These are phyloP conservation scores for Exophiala alcalophila DNA, from an alignment of 2,329 filamentous ascomycete genomes.

Conservation along the genomic window DNA sequence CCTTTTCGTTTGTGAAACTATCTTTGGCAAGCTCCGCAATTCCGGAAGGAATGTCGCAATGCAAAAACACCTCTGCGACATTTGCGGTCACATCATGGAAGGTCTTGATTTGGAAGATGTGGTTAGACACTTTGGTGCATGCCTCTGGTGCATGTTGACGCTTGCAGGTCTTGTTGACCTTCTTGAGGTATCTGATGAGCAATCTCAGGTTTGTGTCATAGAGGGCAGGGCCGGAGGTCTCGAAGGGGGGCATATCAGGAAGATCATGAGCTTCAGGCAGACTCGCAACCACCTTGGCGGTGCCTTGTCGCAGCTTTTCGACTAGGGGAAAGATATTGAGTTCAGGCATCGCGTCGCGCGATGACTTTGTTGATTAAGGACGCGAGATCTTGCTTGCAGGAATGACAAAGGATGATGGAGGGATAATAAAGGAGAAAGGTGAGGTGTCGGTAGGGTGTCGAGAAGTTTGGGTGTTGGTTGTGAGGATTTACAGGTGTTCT, in stretches of 20 bases:
- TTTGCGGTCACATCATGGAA: conserved; percentile 2
- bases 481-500: too few species aligned
- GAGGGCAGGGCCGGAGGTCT: too few species aligned
- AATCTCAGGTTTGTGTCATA: conserved; percentile 6
- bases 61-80: neutral
- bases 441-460: too few species aligned
- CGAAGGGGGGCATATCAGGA: too few species aligned
- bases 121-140: neutral
- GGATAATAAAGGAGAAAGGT: neutral
- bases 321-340: too few species aligned
- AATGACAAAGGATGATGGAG: neutral
- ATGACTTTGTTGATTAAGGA: too few species aligned
- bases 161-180: conserved; percentile 11
- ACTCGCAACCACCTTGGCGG: too few species aligned
- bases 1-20: neutral
- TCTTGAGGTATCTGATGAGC: conserved; percentile 9
- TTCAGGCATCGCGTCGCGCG: too few species aligned
- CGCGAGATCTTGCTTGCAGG: too few species aligned
- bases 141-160: conserved; percentile 4
- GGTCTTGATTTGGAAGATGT: neutral
- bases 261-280: too few species aligned
- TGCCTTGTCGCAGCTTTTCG: too few species aligned
- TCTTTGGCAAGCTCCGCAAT: neutral
- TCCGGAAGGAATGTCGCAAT: neutral
- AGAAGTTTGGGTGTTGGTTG: too few species aligned